Percentiles rank a stretch among this genome's conserved stretches.
phyloP scores from a whole-genome alignment of 2,329 filamentous ascomycete species.

The Ilyonectria robusta region DNA sequence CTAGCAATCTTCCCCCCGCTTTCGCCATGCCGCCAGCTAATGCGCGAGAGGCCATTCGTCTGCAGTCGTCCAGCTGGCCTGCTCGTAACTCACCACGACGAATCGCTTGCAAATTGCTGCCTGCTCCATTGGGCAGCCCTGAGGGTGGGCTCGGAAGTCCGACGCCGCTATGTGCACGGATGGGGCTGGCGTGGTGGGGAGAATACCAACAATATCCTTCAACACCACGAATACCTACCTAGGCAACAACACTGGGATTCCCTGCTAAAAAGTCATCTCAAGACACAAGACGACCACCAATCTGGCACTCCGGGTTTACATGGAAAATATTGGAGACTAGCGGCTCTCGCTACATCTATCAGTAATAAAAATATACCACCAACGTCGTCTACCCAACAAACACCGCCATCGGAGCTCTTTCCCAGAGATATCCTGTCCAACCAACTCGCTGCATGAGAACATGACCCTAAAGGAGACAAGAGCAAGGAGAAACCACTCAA shows the following conservation, averaged over 20 bases:
- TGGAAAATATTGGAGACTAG: not conserved
- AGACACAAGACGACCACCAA: not conserved
- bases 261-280: not conserved
- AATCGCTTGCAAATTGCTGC: slow-evolving; percentile 19
- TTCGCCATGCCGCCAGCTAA: not conserved
- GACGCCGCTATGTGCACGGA: not conserved
- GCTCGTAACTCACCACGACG: slow-evolving; percentile 2
- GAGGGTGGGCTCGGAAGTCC: slow-evolving; percentile 7
- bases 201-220: not conserved
- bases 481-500: not conserved
- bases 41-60: not conserved
- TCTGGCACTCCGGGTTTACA: not conserved
- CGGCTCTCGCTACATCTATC: not conserved
- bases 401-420: not conserved
- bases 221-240: not conserved
- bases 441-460: not conserved
- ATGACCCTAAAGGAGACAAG: not conserved
- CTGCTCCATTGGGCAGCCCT: slow-evolving; percentile 19
- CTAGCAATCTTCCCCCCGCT: not conserved
- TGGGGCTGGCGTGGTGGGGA: not conserved
- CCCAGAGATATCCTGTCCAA: not conserved
- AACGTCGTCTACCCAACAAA: too few species aligned
- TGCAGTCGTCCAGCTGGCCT: not conserved
- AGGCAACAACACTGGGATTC: not conserved
- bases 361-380: too few species aligned